Evolutionary conservation across 495 filamentous ascomycete species (phyloP).

Genomic region (Penicillium cinerascens): DNA sequence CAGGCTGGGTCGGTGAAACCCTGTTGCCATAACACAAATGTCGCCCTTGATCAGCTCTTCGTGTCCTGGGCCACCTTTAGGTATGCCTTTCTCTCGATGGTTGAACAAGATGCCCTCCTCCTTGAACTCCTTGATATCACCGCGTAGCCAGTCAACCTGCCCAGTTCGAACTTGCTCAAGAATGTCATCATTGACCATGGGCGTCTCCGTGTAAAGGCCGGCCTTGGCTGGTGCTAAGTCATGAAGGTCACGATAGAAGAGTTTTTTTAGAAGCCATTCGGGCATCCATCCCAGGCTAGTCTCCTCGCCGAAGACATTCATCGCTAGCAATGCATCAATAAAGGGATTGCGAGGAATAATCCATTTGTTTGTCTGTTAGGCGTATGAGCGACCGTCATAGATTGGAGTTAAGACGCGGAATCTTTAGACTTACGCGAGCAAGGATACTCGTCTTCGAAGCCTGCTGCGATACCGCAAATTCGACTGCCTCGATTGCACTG

Average conservation of each 20-base stretch:
- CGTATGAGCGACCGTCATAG: too few species aligned
- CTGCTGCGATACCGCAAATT: constrained; percentile 66
- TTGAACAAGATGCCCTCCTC: constrained; percentile 67
- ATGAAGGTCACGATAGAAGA: constrained; percentile 83
- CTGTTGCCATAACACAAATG: constrained; percentile 80
- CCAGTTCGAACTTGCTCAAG: constrained; percentile 72
- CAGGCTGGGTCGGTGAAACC: constrained; percentile 69
- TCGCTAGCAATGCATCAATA: constrained; percentile 65
- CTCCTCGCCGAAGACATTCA: constrained; percentile 79
- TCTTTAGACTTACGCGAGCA: constrained; percentile 47
- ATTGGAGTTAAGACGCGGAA: too few species aligned
- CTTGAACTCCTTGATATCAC: constrained; percentile 66
- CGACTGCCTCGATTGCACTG: constrained; percentile 77
- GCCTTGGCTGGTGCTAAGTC: constrained; percentile 61
- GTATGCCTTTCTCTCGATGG: constrained; percentile 63
- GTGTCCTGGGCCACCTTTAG: constrained; percentile 65
- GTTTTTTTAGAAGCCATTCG: constrained; percentile 65
- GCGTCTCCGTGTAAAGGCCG: constrained; percentile 75
- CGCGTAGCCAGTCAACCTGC: constrained; percentile 72
- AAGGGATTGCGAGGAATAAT: constrained; percentile 78
- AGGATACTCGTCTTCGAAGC: constrained; percentile 69
- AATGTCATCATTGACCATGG: constrained; percentile 81
- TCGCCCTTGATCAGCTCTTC: constrained; percentile 63
- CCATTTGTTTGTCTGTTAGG: constrained; percentile 67
- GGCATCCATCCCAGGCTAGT: constrained; percentile 73